Evolutionary conservation across 1,284 basidiomycete species (phyloP).

Genomic region (Ceratobasidium sp.): DNA sequence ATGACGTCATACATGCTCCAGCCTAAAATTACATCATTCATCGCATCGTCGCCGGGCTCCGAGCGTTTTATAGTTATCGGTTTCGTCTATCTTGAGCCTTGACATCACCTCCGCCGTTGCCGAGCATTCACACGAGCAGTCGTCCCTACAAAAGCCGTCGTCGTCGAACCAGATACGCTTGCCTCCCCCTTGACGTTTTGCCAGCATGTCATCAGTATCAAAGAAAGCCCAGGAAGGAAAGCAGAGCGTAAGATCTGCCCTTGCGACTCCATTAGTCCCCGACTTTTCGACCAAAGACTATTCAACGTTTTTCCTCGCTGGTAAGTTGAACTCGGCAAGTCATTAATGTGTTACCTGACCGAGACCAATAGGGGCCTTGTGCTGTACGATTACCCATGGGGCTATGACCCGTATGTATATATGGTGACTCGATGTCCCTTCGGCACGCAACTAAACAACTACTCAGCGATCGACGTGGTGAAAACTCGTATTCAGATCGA

Average conservation of each 20-base stretch:
- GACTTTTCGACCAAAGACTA: conserved; percentile 70
- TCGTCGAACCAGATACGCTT: neutral
- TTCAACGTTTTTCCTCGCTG: conserved; percentile 65
- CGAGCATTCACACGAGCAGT: conserved; percentile 10
- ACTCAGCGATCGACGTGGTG: conserved; percentile 81
- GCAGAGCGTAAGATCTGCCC: conserved; percentile 17
- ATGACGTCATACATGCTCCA: no score
- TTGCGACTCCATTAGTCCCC: conserved; percentile 51
- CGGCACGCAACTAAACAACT: conserved; percentile 31
- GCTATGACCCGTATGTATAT: conserved; percentile 69
- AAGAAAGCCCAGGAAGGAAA: conserved; percentile 29
- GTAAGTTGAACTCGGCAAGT: conserved; percentile 46
- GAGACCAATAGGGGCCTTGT: conserved; percentile 61
- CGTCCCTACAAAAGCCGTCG: neutral
- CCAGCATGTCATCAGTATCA: conserved; percentile 22
- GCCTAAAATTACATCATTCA: conserved; percentile 27
- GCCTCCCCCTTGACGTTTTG: neutral
- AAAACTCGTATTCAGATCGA: conserved; percentile 94
- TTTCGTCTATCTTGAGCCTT: no score
- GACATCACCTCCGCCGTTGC: conserved; percentile 1
- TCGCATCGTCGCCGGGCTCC: conserved; percentile 3
- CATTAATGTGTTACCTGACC: conserved; percentile 14
- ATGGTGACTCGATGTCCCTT: neutral
- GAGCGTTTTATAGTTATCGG: no score
- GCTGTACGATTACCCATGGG: conserved; percentile 78